Evolutionary conservation across 1,284 basidiomycete genomes (phyloP).

Genomic region (Chalciporus sp.): DNA sequence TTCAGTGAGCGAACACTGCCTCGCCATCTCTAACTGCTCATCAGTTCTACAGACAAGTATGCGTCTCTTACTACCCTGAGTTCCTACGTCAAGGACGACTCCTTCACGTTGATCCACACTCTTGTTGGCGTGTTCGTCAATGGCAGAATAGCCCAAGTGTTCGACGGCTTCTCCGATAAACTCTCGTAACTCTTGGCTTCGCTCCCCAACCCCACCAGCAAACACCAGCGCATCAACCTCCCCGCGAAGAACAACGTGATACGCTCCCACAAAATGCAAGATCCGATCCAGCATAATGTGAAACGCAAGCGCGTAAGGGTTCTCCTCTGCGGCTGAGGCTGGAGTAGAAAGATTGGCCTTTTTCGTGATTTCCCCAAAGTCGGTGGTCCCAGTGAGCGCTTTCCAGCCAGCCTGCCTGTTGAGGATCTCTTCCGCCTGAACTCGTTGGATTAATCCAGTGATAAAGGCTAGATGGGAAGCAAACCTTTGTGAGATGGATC

Average conservation of each 20-base stretch:
- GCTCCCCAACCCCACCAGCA: constrained; percentile 43
- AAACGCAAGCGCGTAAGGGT: constrained; percentile 61
- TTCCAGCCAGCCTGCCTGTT: constrained; percentile 78
- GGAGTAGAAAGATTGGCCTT: constrained; percentile 32
- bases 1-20: constrained; percentile 40
- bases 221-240: no score
- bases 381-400: constrained; percentile 75
- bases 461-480: background rate
- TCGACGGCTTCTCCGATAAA: constrained; percentile 54
- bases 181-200: constrained; percentile 58
- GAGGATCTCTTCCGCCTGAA: constrained; percentile 73
- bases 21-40: background rate
- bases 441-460: background rate
- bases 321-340: constrained; percentile 15
- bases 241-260: constrained; percentile 58
- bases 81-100: constrained; percentile 54
- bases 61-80: constrained; percentile 33
- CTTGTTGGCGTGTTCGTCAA: constrained; percentile 46
- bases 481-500: constrained; percentile 64
- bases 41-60: constrained; percentile 67
- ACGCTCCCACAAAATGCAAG: constrained; percentile 70
- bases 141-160: constrained; percentile 64
- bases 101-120: constrained; percentile 34
- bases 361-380: constrained; percentile 68
- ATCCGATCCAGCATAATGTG: constrained; percentile 77